Evolutionary conservation across 2,329 filamentous ascomycete species (phyloP).

Genomic region (Epichloe aotearoae): DNA sequence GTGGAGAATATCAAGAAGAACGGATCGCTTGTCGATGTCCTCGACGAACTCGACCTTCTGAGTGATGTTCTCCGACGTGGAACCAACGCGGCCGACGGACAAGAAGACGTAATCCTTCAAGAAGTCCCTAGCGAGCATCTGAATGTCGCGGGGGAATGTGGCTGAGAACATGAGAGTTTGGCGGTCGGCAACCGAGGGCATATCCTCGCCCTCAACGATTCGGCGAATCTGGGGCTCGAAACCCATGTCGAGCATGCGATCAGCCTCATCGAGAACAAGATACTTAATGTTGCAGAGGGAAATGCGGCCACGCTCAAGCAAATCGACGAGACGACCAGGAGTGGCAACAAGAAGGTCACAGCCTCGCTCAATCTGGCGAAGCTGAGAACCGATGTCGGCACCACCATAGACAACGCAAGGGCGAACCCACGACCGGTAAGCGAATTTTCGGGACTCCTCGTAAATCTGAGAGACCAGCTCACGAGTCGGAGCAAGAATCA

Average conservation of each 20-base stretch:
- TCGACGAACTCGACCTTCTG: slow-evolving; percentile 98
- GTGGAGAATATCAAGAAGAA: slow-evolving; percentile 93
- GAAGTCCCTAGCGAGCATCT: slow-evolving; percentile 98
- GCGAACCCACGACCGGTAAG: slow-evolving; percentile 97
- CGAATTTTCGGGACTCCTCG: slow-evolving; percentile 94
- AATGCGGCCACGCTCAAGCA: slow-evolving; percentile 97
- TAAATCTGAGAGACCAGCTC: slow-evolving; percentile 98
- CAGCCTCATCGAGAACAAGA: slow-evolving; percentile 94
- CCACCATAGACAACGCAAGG: slow-evolving; percentile 98
- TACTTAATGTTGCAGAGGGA: slow-evolving; percentile 99
- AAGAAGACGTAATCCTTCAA: slow-evolving; percentile 98
- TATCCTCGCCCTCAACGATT: slow-evolving; percentile 96
- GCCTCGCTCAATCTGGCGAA: slow-evolving; percentile 92
- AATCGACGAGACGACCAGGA: slow-evolving; percentile 89
- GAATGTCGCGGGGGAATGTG: slow-evolving; percentile 94
- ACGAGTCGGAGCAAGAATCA: slow-evolving; percentile 93
- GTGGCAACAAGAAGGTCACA: slow-evolving; percentile 96
- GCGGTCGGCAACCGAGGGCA: slow-evolving; percentile 70
- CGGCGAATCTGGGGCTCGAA: slow-evolving; percentile 99
- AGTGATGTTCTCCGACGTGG: slow-evolving; percentile 99
- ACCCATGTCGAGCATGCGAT: slow-evolving; percentile 99
- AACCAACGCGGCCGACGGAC: slow-evolving; percentile 95
- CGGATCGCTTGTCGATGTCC: slow-evolving; percentile 93
- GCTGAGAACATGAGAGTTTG: slow-evolving; percentile 99
- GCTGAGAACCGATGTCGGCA: slow-evolving; percentile 95